phyloP scores from a whole-genome alignment of 768 basidiomycete genomes.

The Cystobasidiopsis lactophilus region DNA sequence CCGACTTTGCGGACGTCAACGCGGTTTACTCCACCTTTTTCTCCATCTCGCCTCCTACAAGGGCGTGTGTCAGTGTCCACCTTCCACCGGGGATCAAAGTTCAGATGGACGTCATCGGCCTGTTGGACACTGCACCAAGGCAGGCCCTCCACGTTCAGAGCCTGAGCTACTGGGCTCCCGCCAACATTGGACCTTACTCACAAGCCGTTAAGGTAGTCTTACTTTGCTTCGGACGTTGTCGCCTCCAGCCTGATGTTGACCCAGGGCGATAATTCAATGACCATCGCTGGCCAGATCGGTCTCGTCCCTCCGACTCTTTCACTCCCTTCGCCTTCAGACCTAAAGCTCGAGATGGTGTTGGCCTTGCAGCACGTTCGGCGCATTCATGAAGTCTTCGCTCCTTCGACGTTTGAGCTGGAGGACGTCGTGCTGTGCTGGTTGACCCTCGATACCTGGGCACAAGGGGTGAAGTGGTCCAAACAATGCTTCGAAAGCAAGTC shows the following conservation, averaged over 20 bases:
- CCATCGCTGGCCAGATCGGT: slow-evolving; percentile 87
- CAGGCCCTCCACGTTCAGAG: slow-evolving; percentile 78
- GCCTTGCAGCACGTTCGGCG: slow-evolving; percentile 58
- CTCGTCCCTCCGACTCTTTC: slow-evolving; percentile 51
- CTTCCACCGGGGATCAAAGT: slow-evolving; percentile 39
- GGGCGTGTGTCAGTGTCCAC: slow-evolving; percentile 75
- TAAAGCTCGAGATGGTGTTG: slow-evolving; percentile 47
- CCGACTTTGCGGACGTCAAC: slow-evolving; percentile 56
- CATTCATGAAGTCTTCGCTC: slow-evolving; percentile 39
- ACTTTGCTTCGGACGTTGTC: not conserved
- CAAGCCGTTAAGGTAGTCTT: slow-evolving; percentile 59
- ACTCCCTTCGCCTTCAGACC: slow-evolving; percentile 35
- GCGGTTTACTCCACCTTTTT: slow-evolving; percentile 57
- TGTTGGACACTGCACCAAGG: slow-evolving; percentile 24
- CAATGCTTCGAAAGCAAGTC: slow-evolving; percentile 3
- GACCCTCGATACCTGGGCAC: slow-evolving; percentile 43
- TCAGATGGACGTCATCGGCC: slow-evolving; percentile 64
- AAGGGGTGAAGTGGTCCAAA: slow-evolving; percentile 5
- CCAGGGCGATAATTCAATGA: slow-evolving; percentile 53
- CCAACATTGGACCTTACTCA: slow-evolving; percentile 96
- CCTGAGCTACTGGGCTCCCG: slow-evolving; percentile 95
- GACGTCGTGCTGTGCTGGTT: slow-evolving; percentile 38
- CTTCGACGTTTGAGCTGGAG: slow-evolving; percentile 38
- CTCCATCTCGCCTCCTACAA: slow-evolving; percentile 71
- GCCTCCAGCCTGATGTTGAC: slow-evolving; percentile 1